Evolutionary conservation across 192 early-diverging fungal species (phyloP), one percentile per base, ranked within the genome.

Genomic region (Entophlyctis helioformis): DNA sequence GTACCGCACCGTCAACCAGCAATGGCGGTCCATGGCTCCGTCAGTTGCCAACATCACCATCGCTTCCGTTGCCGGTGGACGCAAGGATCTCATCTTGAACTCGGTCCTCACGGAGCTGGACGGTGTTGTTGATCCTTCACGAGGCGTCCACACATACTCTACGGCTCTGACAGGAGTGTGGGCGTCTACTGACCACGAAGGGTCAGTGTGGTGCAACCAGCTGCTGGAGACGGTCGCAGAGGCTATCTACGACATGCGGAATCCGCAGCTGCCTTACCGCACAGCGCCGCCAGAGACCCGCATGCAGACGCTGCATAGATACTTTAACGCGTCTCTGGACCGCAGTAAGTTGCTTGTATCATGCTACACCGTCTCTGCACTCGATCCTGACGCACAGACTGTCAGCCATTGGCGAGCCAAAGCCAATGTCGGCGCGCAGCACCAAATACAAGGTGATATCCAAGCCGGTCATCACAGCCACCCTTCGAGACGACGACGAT

Each of bases 171-270:
- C 87, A 22, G 55, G 74, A 36, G 88, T 94, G 1, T 98, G 94
- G 94, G 79, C 81, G 18, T 75, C 82, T 15, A 72, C 77, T 28
- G 88, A 91, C 50, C 94, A 98, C 59, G 73, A 84, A 44, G 78
- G 77, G 20, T 83, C 91, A 22, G 47, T 98, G 46, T 92, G 89
- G 86, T 98, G 95, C 47, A 84, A 84, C 46, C 95, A 98, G 63
- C 63, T 96, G 3, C 25, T 65, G 13, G 18, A 51, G 27, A 25
- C 33, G 6, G 18, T 71, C 32, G 43, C 38, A 2, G n/a, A 22
- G 2, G 48, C 46, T 15, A 35, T 60, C 1, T 39, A 21, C 40
- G 40, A 42, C 28, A 21, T 42, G 10, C 1, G n/a, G 50, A 27
- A 51, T 15, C 5, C 29, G 11, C 29, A 31, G n/a, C n/a, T n/a